Base-by-base conservation (phyloP, 352 stramenopile species). In the Phytopythium helicoides region DNA sequence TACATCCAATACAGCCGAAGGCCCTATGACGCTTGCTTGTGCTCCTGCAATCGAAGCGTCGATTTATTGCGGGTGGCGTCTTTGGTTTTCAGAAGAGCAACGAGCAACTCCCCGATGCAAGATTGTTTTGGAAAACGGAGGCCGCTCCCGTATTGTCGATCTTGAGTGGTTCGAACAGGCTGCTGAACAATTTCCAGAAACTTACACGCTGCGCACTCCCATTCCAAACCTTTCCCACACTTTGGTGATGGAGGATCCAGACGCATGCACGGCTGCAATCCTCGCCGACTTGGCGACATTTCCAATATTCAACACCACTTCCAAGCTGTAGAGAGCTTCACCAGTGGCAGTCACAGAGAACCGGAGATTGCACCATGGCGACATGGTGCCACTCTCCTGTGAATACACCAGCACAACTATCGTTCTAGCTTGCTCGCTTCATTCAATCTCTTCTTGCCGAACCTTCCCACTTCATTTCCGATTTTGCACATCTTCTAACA, bases 201-300 rank as follows among this genome's bases (percentile, higher is more conserved):
- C 69, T 14, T 79, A 79, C 54, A 65, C 41, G 23, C 39, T 76
- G 5, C 40, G 39, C 3, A 25, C 45, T 1, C 25, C 58, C 5
- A 76, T 81, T 56, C 31, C 61, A 22, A 63, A 58, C 23, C 66
- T 40, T 16, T 66, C 59, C 21, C 71, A 82, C 21, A 23, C 68
- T 38, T 60, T 82, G 48, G 60, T 79, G 21, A 41, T 79, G 42
- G 68, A 82, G 44, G 68, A 79, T 45, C 62, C 66, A 3, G 62
- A 65, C 71, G 16, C 49, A 60, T 59, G 60, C 26, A 80, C 81
- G 14, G 40, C 65, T 2, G 45, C 58, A 9, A 55, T 62, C 22
- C 55, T 84, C 2, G 35, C 35, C 57, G 68, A 21, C 31, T 81
- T n/a, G n/a, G n/a, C 18, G 46, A 65, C 16, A 21, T 42, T 14